phyloP scores from a whole-genome alignment of 352 stramenopile species.

The Albugo candida region DNA sequence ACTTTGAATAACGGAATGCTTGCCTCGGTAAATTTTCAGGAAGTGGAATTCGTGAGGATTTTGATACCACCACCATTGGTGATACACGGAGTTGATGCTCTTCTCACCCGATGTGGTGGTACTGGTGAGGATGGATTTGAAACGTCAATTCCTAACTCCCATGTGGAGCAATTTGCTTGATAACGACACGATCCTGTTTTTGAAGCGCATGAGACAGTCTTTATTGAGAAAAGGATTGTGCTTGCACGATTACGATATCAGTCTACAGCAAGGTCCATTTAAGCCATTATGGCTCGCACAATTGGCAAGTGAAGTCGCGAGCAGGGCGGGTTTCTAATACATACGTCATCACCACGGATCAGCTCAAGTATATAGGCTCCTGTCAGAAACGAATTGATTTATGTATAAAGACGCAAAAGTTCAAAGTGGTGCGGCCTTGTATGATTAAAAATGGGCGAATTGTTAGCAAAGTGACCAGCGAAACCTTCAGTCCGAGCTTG shows the following conservation, averaged over 20 bases:
- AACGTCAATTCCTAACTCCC: slow-evolving; percentile 71
- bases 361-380: slow-evolving; percentile 86
- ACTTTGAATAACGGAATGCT: slow-evolving; percentile 58
- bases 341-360: slow-evolving; percentile 86
- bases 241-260: slow-evolving; percentile 97
- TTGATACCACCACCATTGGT: slow-evolving; percentile 22
- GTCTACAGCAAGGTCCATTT: slow-evolving; percentile 87
- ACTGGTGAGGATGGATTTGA: slow-evolving; percentile 99
- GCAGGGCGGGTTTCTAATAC: slow-evolving; percentile 90
- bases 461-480: slow-evolving; percentile 88
- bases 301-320: slow-evolving; percentile 73
- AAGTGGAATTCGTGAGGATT: slow-evolving; percentile 92
- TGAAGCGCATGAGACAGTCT: slow-evolving; percentile 88
- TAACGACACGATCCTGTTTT: slow-evolving; percentile 52
- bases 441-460: slow-evolving; percentile 55
- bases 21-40: slow-evolving; percentile 79
- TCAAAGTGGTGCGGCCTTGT: slow-evolving; percentile 85
- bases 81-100: slow-evolving; percentile 72
- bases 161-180: slow-evolving; percentile 32
- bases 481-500: slow-evolving; percentile 91
- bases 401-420: slow-evolving; percentile 88
- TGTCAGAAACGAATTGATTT: slow-evolving; percentile 87
- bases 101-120: slow-evolving; percentile 93
- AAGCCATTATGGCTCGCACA: slow-evolving; percentile 87
- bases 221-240: no score